Conservation (phyloP, 2,329 filamentous ascomycete species). For the Colletotrichum sp. region DNA sequence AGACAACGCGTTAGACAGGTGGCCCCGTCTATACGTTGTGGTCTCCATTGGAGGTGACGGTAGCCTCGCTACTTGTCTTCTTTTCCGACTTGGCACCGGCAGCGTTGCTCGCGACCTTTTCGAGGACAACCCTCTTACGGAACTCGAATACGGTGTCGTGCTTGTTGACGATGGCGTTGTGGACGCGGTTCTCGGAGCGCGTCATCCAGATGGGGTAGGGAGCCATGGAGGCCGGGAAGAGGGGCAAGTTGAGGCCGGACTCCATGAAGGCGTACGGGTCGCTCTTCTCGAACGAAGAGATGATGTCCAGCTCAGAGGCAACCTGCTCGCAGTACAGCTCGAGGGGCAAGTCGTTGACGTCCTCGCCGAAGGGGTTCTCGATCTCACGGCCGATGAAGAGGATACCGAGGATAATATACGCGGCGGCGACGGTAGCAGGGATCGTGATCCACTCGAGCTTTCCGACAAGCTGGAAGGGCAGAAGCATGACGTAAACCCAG, state of each 20-base stretch:
- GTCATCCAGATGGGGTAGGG: conserved; percentile 42
- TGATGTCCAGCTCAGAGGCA: conserved; percentile 74
- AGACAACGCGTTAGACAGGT: background rate
- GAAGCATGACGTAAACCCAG: conserved; percentile 80
- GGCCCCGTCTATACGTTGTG: background rate
- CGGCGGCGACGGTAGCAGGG: conserved; percentile 72
- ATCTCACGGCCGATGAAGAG: conserved; percentile 78
- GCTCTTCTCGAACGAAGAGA: conserved; percentile 47
- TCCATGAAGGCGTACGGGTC: conserved; percentile 39
- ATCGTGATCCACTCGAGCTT: conserved; percentile 76
- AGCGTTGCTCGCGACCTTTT: conserved; percentile 1
- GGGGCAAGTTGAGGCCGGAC: conserved; percentile 50
- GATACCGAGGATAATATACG: conserved; percentile 85
- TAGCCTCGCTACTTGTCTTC: conserved; percentile 16
- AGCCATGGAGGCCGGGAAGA: conserved; percentile 59
- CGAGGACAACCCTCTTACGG: conserved; percentile 20
- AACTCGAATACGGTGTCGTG: conserved; percentile 29
- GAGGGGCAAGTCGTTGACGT: conserved; percentile 82
- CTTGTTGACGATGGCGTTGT: conserved; percentile 44
- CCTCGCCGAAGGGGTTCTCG: conserved; percentile 83
- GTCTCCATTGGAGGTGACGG: conserved; percentile 10
- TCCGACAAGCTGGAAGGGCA: conserved; percentile 79
- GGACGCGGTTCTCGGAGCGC: conserved; percentile 44
- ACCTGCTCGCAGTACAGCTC: conserved; percentile 80
- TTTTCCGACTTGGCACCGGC: background rate